Percentiles rank a stretch among this genome's conserved stretches.
Conservation (phyloP, 257 asterid species). For the Solanum rostratum region DNA sequence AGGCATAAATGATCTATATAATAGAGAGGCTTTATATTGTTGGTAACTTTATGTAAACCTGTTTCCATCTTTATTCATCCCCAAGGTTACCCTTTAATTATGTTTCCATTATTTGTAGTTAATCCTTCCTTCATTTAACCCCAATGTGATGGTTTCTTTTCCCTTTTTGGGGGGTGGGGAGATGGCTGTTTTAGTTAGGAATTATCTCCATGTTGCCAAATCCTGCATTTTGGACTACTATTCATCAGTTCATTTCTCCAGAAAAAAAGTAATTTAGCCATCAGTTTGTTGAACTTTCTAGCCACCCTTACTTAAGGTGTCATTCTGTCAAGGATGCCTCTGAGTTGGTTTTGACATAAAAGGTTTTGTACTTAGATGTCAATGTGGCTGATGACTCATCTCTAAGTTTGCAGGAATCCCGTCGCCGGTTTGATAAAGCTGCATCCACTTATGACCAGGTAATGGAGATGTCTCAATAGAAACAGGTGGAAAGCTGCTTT, state of each 20-base stretch:
- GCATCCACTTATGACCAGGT: constrained; percentile 81
- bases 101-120: neutral
- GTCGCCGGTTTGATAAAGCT: constrained; percentile 87
- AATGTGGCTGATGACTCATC: neutral
- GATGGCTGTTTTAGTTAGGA: neutral
- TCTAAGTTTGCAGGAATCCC: constrained; percentile 64
- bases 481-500: neutral
- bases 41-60: neutral
- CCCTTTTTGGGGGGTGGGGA: neutral
- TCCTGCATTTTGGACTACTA: neutral
- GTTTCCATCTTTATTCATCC: neutral
- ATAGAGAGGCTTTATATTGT: neutral
- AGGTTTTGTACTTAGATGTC: neutral
- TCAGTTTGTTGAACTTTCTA: neutral
- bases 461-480: constrained; percentile 8
- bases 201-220: neutral
- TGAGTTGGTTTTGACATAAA: neutral
- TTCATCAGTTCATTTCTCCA: neutral
- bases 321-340: neutral
- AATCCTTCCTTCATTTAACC: neutral
- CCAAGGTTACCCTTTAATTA: neutral
- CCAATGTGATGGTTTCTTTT: neutral
- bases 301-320: neutral
- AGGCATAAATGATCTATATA: neutral
- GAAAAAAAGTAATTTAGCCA: neutral